phyloP scores from a whole-genome alignment of 768 basidiomycete species.

The Mycena maculata region DNA sequence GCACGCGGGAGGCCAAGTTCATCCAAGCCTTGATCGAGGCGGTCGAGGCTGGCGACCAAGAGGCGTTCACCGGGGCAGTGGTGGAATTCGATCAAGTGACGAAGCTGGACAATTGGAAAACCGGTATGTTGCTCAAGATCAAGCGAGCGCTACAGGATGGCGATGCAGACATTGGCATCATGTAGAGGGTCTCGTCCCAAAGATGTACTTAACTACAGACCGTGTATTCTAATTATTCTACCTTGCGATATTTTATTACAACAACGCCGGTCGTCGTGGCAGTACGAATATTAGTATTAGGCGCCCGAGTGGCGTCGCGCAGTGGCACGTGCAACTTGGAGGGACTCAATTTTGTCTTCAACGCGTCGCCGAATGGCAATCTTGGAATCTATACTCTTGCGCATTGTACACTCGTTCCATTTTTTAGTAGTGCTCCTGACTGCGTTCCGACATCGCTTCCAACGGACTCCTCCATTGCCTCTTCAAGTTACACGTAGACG shows the following conservation, averaged over 20 bases:
- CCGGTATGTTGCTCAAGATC: constrained; percentile 87
- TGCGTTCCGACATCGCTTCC: constrained; percentile 54
- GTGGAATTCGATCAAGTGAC: constrained; percentile 92
- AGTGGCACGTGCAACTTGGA: too few species aligned
- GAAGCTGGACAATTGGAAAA: constrained; percentile 98
- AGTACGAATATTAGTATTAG: too few species aligned
- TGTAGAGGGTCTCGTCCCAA: constrained; percentile 39
- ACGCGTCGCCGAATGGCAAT: constrained; percentile 54
- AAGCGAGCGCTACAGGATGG: constrained; percentile 72
- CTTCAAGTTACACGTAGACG: constrained; percentile 65
- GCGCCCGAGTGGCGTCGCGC: too few species aligned
- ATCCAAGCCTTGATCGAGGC: constrained; percentile 82
- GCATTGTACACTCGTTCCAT: constrained; percentile 70
- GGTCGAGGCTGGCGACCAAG: constrained; percentile 55
- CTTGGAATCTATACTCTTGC: constrained; percentile 61
- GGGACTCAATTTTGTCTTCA: neutral
- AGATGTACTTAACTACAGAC: neutral
- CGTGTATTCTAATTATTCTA: constrained; percentile 20
- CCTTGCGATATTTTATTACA: too few species aligned
- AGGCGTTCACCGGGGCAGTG: constrained; percentile 85
- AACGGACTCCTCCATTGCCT: constrained; percentile 55
- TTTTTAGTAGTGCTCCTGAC: constrained; percentile 53
- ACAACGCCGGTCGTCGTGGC: too few species aligned
- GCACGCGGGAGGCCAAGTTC: constrained; percentile 95
- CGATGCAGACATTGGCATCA: constrained; percentile 57